phyloP scores from a whole-genome alignment of 805 yeast species.

The Starmerella potacharoeniae region DNA sequence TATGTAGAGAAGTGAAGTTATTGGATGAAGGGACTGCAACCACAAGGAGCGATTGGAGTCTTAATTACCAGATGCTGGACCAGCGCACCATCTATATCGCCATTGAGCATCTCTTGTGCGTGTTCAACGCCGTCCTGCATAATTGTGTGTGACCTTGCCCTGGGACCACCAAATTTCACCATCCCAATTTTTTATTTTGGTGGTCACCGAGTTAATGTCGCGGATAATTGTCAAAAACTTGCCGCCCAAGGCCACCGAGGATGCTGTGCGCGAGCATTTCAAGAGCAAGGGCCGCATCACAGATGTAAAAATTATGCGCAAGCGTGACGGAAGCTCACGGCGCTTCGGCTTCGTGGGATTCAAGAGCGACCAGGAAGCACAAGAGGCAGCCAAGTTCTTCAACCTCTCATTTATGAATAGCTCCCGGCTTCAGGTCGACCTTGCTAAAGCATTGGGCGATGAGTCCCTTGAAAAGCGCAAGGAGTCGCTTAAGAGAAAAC shows the following conservation, averaged over 20 bases:
- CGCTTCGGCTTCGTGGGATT: slow-evolving; percentile 90
- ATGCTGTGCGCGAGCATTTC: slow-evolving; percentile 57
- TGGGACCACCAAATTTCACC: neutral
- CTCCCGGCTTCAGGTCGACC: slow-evolving; percentile 59
- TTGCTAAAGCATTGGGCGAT: slow-evolving; percentile 80
- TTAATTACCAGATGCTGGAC: no score
- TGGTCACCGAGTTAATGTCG: slow-evolving; percentile 32
- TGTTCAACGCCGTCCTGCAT: no score
- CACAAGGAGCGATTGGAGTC: no score
- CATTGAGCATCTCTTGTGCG: no score
- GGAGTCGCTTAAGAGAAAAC: slow-evolving; percentile 24
- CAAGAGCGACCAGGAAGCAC: slow-evolving; percentile 62
- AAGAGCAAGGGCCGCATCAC: slow-evolving; percentile 52
- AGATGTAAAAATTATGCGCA: slow-evolving; percentile 76
- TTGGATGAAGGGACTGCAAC: no score
- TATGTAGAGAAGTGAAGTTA: no score
- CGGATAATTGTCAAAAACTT: slow-evolving; percentile 86
- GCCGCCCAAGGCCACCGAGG: slow-evolving; percentile 69
- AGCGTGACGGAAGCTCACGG: slow-evolving; percentile 75
- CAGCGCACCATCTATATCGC: no score
- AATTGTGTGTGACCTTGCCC: neutral
- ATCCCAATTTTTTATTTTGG: neutral
- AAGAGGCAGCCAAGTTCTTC: slow-evolving; percentile 62
- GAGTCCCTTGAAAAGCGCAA: slow-evolving; percentile 50
- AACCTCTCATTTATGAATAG: slow-evolving; percentile 75